Percentiles rank a stretch among this genome's conserved stretches.
Evolutionary conservation across 139 green algal species (phyloP).

Genomic region (Chlamydomonas urium): DNA sequence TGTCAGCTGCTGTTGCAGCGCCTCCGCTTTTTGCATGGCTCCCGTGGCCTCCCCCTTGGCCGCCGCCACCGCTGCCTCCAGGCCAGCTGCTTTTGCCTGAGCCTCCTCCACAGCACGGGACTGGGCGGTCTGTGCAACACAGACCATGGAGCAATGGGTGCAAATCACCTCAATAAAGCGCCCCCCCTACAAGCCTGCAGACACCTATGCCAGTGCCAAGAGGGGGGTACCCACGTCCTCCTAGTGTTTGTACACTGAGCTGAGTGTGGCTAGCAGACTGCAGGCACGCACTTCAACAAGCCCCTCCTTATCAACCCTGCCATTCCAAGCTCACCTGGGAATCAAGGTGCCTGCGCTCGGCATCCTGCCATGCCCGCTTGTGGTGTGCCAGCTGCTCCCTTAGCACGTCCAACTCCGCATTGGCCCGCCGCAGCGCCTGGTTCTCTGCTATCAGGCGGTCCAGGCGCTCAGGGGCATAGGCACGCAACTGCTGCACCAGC

Average conservation of each 20-base stretch:
- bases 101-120: constrained; percentile 29
- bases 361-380: constrained; percentile 41
- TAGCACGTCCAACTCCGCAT: constrained; percentile 31
- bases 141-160: too few relatives aligned
- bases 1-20: constrained; percentile 17
- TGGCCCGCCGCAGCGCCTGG: constrained; percentile 25
- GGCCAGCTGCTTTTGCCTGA: background rate
- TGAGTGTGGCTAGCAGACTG: too few relatives aligned
- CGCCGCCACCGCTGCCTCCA: constrained; percentile 7
- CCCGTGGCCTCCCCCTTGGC: constrained; percentile 7
- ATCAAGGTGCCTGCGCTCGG: constrained; percentile 30
- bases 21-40: constrained; percentile 19
- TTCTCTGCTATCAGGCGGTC: constrained; percentile 39
- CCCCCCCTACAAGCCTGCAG: too few relatives aligned
- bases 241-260: too few relatives aligned
- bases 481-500: constrained; percentile 9
- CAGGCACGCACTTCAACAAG: too few relatives aligned
- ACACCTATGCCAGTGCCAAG: too few relatives aligned
- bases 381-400: constrained; percentile 36
- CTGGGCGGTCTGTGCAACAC: too few relatives aligned
- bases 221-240: too few relatives aligned
- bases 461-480: constrained; percentile 25
- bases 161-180: too few relatives aligned
- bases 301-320: too few relatives aligned
- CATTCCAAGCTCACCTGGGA: constrained; percentile 37